Conservation (phyloP, 805 yeast genomes). For the Suhomyces pyralidae region DNA sequence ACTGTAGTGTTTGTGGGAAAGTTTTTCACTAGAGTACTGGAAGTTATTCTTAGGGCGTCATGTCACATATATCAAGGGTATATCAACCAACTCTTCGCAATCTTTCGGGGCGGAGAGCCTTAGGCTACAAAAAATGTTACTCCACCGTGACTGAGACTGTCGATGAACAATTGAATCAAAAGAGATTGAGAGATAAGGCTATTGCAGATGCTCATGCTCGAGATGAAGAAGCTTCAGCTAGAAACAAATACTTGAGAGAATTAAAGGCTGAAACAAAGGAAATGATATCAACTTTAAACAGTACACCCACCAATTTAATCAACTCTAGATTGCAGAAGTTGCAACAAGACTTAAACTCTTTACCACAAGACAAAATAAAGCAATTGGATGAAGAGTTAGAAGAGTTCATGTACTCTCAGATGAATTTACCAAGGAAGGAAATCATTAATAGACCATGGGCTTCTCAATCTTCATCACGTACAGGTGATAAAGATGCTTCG, state of each 20-base stretch:
- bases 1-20: not conserved
- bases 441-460: slow-evolving; percentile 36
- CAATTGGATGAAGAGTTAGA: slow-evolving; percentile 41
- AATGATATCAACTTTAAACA: slow-evolving; percentile 31
- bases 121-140: not conserved
- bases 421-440: slow-evolving; percentile 32
- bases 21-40: not conserved
- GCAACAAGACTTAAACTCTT: slow-evolving; percentile 25
- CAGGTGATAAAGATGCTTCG: not conserved
- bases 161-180: slow-evolving; percentile 16
- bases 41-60: not conserved
- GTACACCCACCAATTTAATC: slow-evolving; percentile 30
- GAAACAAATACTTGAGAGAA: slow-evolving; percentile 33
- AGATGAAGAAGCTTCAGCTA: slow-evolving; percentile 39
- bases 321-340: slow-evolving; percentile 28
- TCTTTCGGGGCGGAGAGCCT: not conserved
- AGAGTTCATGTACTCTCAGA: slow-evolving; percentile 32
- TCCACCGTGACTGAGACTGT: not conserved
- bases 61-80: not conserved
- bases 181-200: slow-evolving; percentile 37
- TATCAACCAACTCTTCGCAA: not conserved
- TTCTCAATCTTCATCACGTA: not conserved
- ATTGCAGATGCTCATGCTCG: slow-evolving; percentile 42
- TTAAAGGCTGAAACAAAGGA: slow-evolving; percentile 25
- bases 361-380: slow-evolving; percentile 32